Conservation (phyloP, 2,329 filamentous ascomycete species). For the Fusarium paranaense region DNA sequence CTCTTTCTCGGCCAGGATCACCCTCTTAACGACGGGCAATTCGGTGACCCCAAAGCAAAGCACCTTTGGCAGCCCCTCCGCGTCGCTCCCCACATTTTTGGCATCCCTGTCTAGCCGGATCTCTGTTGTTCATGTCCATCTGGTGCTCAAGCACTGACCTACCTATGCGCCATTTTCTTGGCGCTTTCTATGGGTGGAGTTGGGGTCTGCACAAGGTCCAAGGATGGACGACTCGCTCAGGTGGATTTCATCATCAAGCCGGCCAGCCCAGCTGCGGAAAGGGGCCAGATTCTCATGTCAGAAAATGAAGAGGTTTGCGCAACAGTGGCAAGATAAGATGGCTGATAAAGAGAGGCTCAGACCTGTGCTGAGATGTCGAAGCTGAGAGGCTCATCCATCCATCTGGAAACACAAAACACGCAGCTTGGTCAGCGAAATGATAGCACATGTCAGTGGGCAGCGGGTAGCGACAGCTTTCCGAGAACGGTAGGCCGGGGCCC, state of each 20-base stretch:
- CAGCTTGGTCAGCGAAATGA: slow-evolving; percentile 26
- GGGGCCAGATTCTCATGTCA: neutral
- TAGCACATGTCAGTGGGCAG: slow-evolving; percentile 28
- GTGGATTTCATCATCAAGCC: slow-evolving; percentile 15
- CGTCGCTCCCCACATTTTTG: slow-evolving; percentile 32
- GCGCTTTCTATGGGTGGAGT: slow-evolving; percentile 29
- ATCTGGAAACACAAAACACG: neutral
- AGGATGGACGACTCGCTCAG: slow-evolving; percentile 12
- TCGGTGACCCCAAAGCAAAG: neutral
- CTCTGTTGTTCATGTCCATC: slow-evolving; percentile 21
- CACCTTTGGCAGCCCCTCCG: neutral
- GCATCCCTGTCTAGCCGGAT: slow-evolving; percentile 39
- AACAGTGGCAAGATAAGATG: neutral
- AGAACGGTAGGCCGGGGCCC: slow-evolving; percentile 10
- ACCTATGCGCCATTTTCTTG: slow-evolving; percentile 40
- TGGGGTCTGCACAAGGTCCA: slow-evolving; percentile 27
- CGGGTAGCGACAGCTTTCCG: slow-evolving; percentile 10
- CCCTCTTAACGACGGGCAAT: neutral
- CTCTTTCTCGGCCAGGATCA: neutral
- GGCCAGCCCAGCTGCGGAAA: neutral
- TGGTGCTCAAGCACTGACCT: slow-evolving; percentile 11
- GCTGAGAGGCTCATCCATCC: neutral
- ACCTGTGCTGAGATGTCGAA: neutral
- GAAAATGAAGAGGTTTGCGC: neutral
- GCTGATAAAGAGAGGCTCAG: neutral